Evolutionary conservation across 2,329 filamentous ascomycete genomes (phyloP).

Genomic region (Chaetomium strumarium): DNA sequence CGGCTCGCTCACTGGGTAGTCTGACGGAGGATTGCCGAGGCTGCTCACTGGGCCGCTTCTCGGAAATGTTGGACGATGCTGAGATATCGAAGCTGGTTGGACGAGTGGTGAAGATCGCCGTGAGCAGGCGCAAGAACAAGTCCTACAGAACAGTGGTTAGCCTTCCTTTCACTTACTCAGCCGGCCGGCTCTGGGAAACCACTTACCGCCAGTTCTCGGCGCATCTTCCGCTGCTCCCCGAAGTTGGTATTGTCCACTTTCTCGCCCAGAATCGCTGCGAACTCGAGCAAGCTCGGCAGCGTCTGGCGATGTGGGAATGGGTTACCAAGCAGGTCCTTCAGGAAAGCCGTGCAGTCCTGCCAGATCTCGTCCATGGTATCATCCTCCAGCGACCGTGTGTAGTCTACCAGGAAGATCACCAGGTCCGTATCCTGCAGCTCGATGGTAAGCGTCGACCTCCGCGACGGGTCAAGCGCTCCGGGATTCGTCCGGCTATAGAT

Average conservation of each 20-base stretch:
- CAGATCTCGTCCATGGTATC: slow-evolving; percentile 98
- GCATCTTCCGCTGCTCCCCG: slow-evolving; percentile 88
- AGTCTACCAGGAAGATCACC: slow-evolving; percentile 83
- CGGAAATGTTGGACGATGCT: slow-evolving; percentile 26
- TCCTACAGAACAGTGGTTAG: slow-evolving; percentile 50
- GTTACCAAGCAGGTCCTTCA: slow-evolving; percentile 84
- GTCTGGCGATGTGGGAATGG: slow-evolving; percentile 93
- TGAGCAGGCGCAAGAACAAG: slow-evolving; percentile 77
- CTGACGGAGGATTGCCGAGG: slow-evolving; percentile 24
- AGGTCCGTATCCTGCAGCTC: slow-evolving; percentile 78
- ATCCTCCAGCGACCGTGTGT: slow-evolving; percentile 84
- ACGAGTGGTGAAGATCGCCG: slow-evolving; percentile 89
- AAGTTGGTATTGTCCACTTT: slow-evolving; percentile 98
- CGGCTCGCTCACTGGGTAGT: slow-evolving; percentile 46
- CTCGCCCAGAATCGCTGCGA: slow-evolving; percentile 81
- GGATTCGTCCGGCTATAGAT: slow-evolving; percentile 94
- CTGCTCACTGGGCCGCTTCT: slow-evolving; percentile 37
- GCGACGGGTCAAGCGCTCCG: slow-evolving; percentile 64
- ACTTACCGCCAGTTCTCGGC: slow-evolving; percentile 78
- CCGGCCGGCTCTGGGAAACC: background rate
- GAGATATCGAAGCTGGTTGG: slow-evolving; percentile 64
- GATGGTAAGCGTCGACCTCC: slow-evolving; percentile 84
- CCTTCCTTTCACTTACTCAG: slow-evolving; percentile 29
- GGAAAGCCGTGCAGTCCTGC: slow-evolving; percentile 86
- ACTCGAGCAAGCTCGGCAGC: slow-evolving; percentile 77